Evolutionary conservation across 2,329 filamentous ascomycete species (phyloP).

Genomic region (Diplodia mutila): DNA sequence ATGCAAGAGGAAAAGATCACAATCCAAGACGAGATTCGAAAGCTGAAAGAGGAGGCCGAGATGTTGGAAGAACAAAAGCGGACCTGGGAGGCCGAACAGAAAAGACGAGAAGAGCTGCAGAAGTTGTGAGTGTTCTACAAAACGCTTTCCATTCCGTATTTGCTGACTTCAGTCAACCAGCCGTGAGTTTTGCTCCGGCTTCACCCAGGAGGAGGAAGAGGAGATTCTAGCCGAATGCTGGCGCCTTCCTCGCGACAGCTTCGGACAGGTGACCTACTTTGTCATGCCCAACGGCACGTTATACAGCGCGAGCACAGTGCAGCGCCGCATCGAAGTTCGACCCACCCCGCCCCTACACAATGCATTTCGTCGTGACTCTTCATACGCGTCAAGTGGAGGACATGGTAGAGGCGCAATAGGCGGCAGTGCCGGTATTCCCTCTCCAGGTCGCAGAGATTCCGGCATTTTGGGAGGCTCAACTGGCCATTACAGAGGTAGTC

Average conservation of each 20-base stretch:
- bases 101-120: not conserved
- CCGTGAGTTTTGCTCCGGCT: not conserved
- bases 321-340: not conserved
- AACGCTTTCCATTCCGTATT: not conserved
- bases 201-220: slow-evolving; percentile 2
- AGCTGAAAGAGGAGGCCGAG: not conserved
- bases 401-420: not conserved
- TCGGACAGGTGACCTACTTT: not conserved
- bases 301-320: not conserved
- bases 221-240: slow-evolving; percentile 6
- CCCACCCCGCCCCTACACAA: not conserved
- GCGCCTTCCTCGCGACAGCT: not conserved
- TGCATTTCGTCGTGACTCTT: slow-evolving; percentile 2
- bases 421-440: not conserved
- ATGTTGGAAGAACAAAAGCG: not conserved
- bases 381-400: not conserved
- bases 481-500: not conserved
- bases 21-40: slow-evolving; percentile 8
- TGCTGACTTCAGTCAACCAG: not conserved
- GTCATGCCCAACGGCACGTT: slow-evolving; percentile 1
- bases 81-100: not conserved
- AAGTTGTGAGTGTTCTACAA: not conserved
- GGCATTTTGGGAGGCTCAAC: not conserved
- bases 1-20: slow-evolving; percentile 3
- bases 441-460: not conserved